Conservation (phyloP, 1,284 basidiomycete genomes). For the Leucoagaricus sp. region DNA sequence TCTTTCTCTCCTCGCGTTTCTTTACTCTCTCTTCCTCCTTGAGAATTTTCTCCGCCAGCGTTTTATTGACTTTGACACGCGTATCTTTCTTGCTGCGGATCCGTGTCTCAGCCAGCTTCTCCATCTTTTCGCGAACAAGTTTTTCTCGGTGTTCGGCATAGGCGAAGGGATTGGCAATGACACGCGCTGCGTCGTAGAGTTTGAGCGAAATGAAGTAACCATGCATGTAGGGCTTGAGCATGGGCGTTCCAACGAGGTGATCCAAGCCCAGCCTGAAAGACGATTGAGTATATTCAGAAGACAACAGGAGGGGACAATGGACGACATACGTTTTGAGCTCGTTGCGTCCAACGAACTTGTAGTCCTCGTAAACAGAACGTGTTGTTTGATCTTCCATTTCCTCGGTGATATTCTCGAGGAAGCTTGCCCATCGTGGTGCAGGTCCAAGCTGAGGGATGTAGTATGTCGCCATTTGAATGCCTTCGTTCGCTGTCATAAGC, state of each 20-base stretch:
- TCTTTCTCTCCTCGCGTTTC: constrained; percentile 64
- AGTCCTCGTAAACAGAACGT: constrained; percentile 90
- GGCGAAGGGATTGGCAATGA: constrained; percentile 95
- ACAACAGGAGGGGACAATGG: constrained; percentile 9
- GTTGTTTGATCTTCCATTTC: constrained; percentile 90
- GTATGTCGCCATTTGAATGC: constrained; percentile 88
- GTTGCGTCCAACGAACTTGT: constrained; percentile 92
- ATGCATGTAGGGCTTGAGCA: constrained; percentile 99
- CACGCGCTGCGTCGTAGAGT: constrained; percentile 93
- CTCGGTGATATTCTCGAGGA: constrained; percentile 98
- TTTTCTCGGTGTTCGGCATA: constrained; percentile 94
- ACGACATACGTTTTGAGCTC: constrained; percentile 81
- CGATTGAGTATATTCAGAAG: not conserved
- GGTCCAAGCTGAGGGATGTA: constrained; percentile 97
- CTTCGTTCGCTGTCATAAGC: constrained; percentile 89
- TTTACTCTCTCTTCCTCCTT: constrained; percentile 73
- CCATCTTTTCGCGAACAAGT: constrained; percentile 85
- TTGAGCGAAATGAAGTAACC: constrained; percentile 97
- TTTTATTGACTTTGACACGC: constrained; percentile 89
- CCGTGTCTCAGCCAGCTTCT: constrained; percentile 90
- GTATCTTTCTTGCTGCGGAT: constrained; percentile 80
- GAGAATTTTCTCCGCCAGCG: constrained; percentile 84
- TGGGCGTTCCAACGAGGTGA: constrained; percentile 91
- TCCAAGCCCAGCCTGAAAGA: constrained; percentile 79
- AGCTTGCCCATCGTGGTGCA: constrained; percentile 95